Evolutionary conservation across 2,329 filamentous ascomycete genomes (phyloP), one percentile per base, ranked within the genome.

Genomic region (Pezicula radicicola): DNA sequence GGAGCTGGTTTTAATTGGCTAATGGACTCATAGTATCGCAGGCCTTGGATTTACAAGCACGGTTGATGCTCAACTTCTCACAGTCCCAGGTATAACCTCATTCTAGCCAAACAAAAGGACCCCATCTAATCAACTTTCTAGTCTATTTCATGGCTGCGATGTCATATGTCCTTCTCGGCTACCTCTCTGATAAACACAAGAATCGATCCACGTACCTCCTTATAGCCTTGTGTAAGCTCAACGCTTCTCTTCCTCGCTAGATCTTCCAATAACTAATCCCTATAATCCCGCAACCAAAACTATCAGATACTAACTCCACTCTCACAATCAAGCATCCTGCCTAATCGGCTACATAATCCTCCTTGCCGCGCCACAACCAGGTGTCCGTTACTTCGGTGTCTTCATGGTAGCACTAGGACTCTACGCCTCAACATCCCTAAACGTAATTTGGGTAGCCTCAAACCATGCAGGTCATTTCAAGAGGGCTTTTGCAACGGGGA

Each of bases 11-110:
- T 36, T 47, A 3, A 21, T 18, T 12, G 15, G 35, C 36, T 37
- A 15, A 48, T 28, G 3, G 4, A 13, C 13, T 27, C 3, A 4
- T 48, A 48, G 46, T 40, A 48, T 48, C 27, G 46, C 46, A 8
- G 46, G 46, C 10, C 35, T 48, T 40, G 46, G 46, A 9, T 48
- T 48, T 28, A 48, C 46, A 25, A 48, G n/a, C 36, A 48, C 46
- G 9, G 46, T 48, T 25, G 21, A 48, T 27, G 30, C 46, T 7
- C 46, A 48, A 40, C 36, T 48, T 16, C 28, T 48, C n/a, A 48
- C 46, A 4, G 35, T 48, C 19, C 46, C 46, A 9, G 46, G 46
- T 48, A 41, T 13, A 19, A 21, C 10, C n/a, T 45, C 39, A 18
- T 16, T 4, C 16, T 25, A 19, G 4, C 15, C 28, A 5, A 16